Evolutionary conservation across 1,284 basidiomycete genomes (phyloP), one percentile per base, ranked within the genome.

Genomic region (Takashimella koratensis): DNA sequence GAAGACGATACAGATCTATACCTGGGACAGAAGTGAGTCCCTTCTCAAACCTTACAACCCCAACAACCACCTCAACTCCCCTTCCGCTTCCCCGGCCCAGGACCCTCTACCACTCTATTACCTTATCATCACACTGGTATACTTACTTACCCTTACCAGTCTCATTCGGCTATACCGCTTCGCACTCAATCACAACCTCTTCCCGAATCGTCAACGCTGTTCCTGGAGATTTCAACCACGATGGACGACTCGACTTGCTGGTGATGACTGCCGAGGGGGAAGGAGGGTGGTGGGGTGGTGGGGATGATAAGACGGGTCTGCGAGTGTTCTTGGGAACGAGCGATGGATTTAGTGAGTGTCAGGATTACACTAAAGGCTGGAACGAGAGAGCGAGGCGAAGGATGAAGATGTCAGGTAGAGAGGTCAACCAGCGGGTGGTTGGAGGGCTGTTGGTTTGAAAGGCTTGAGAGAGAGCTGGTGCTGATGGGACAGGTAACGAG

Each of bases 211-310:
- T 65, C 58, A 97, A 96, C 68, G 85, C 94, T 42, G 82, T 98
- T 1, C 92, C 94, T 0, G 89, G 88, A 20, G 95, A 98, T 75
- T 94, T 88, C 70, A 89, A 93, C 25, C 88, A 92, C 68, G 87
- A 94, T 58, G 95, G 95, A 10, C 85, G 84, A 65, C 80, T 97
- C 5, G 95, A 98, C 74, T 70, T 97, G 3, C 82, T 98, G 5
- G 82, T 97, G 50, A 93, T 97, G 88, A 78, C 83, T 60, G 67
- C 64, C 76, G 60, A 71, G 68, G 50, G 79, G 67, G 52, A 79
- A 65, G 52, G 79, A 64, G 62, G 81, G 2, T 77, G 76, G 73
- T 77, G 75, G 66, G 64, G 61, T 6, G 58, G 62, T n/a, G 57
- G 58, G 13, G 57, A 81, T 56, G 48, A 45, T 12, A 51, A 58